Base-by-base conservation (phyloP, 495 filamentous ascomycete genomes). In the Aspergillus cristatus region DNA sequence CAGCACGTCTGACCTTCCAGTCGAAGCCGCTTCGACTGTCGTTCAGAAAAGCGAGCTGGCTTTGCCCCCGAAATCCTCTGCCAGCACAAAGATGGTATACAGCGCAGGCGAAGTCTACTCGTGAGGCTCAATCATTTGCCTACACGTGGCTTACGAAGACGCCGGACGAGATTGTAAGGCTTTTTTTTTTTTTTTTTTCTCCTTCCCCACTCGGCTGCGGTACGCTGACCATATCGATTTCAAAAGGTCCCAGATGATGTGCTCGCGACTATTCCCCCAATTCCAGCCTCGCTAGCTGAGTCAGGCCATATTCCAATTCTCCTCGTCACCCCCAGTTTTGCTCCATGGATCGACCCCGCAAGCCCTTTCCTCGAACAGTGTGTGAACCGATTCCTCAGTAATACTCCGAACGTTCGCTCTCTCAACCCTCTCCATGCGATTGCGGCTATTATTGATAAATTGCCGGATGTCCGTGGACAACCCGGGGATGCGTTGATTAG, bases 121-220 rank as follows among this genome's bases (percentile, higher is more conserved):
- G 18, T 12, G 15, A 14, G 28, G 25, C 32, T 5, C 39, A n/a
- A 11, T 47, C 47, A 12, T 45, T 55, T 25, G 58, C 60, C 11
- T 61, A 46, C 33, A 65, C 63, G 22, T 67, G 60, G 63, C 48
- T 67, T 24, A 61, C 63, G 6, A 50, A 48, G 34, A 50, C 51
- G n/a, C 60, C 63, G n/a, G 44, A 54, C 32, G 41, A 40, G 10
- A 54, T 65, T 39, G 63, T 67, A 41, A 47, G 57, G n/a, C n/a
- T n/a, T n/a, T n/a, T n/a, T n/a, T n/a, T n/a, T n/a, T n/a, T n/a
- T n/a, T n/a, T n/a, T n/a, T n/a, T n/a, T n/a, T n/a, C n/a, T n/a
- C n/a, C n/a, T n/a, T n/a, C n/a, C n/a, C n/a, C n/a, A n/a, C n/a
- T n/a, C n/a, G n/a, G n/a, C n/a, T n/a, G n/a, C n/a, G n/a, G n/a